Base-by-base conservation (phyloP, 1,139 yeast genomes). In the Taphrina flavorubra region DNA sequence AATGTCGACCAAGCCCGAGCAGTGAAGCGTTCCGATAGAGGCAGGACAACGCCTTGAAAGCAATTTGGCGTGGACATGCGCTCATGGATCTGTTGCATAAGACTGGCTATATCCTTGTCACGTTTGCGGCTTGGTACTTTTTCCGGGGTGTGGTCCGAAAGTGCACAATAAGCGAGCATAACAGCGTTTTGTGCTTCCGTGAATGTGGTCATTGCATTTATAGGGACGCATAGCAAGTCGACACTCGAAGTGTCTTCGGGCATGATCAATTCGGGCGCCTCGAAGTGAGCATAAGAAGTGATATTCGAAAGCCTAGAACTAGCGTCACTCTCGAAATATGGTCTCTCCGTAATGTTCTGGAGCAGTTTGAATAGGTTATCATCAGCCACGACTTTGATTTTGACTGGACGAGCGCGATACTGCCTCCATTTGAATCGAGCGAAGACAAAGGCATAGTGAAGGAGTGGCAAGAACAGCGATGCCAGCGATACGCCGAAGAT, bases 1-100 rank as follows among this genome's bases (percentile, higher is more conserved):
- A 58, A n/a, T 14, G 62, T 58, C 53, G 44, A 18, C 62, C 62
- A 58, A 6, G n/a, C 36, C 42, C 42, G 39, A 13, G 62, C 39
- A n/a, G 51, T 58, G 40, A 58, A 58, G 25, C 16, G 3, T n/a
- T 42, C 51, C n/a, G 62, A 58, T 5, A 58, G 46, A 18, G 37
- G 25, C 8, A 58, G 20, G 14, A 58, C 31, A 13, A 58, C 42
- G 31, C 62, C 62, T 18, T 16, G 51, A 16, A 44, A 58, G 42
- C 47, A 39, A 20, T 51, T 25, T 14, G 37, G n/a, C 6, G 25
- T n/a, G 20, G 62, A 58, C 40, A 36, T 34, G 7, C 42, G 25
- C 11, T 36, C 44, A 20, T 49, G 53, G 11, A 44, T 44, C 18
- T 3, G 2, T 16, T n/a, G 18, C 47, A 44, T 44, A n/a, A 44